Conservation (phyloP, 2,329 filamentous ascomycete species). For the Aspergillus candidus region DNA sequence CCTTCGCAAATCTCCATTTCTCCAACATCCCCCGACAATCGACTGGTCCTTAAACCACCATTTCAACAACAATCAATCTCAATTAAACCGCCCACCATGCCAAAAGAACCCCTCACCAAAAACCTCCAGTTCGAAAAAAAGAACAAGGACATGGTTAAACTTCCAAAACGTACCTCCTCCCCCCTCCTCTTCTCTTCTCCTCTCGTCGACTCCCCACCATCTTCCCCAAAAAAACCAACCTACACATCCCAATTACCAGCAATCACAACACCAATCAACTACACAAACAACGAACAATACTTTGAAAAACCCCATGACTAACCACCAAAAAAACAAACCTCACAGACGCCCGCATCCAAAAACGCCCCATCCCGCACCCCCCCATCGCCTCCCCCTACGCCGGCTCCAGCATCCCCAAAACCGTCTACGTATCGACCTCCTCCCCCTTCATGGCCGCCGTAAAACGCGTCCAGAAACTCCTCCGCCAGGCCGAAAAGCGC, state of each 20-base stretch:
- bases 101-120: constrained; percentile 17
- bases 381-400: constrained; percentile 50
- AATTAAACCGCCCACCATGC: constrained; percentile 10
- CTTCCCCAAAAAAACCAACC: no score
- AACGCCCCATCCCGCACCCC: constrained; percentile 54
- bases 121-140: constrained; percentile 36
- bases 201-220: no score
- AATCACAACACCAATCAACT: background rate
- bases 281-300: background rate
- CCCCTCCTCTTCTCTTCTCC: background rate
- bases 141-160: constrained; percentile 30
- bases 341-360: constrained; percentile 45
- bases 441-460: constrained; percentile 54
- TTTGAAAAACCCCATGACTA: no score
- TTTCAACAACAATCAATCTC: background rate
- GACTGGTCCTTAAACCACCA: background rate
- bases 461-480: constrained; percentile 54
- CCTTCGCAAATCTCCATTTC: background rate
- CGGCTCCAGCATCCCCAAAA: constrained; percentile 44
- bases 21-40: background rate
- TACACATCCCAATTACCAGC: background rate
- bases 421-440: constrained; percentile 50
- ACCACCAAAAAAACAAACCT: constrained; percentile 5
- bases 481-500: constrained; percentile 49
- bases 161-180: constrained; percentile 31